Base-by-base conservation (phyloP, 176 grass and related monocot genomes). In the Cenchrus purpureus region DNA sequence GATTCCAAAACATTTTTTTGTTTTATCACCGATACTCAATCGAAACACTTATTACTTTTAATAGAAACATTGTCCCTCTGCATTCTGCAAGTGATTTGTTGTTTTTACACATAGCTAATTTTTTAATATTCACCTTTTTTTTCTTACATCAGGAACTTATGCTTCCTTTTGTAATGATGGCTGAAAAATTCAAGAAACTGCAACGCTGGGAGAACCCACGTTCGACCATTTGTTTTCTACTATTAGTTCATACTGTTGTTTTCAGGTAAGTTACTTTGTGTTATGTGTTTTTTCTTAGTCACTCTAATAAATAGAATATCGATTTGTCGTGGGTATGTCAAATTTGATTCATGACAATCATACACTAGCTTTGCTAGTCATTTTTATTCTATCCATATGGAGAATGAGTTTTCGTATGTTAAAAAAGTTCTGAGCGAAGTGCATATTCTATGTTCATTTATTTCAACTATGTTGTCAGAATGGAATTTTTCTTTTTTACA, bases 191-290 rank as follows among this genome's bases (percentile, higher is more conserved):
- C 70, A 83, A 98, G 32, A 94, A 95, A 86, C 91, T 98, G 52
- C 81, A 87, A 50, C 84, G 88, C 70, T 98, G 97, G 97, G 93
- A 95, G 78, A 91, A 94, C 20, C 93, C 93, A 52, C 84, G 85
- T 68, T 86, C 88, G 56, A 95, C 97, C 15, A 32, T 87, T 80
- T 90, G 85, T 89, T 95, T 95, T 88, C 90, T 98, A 70, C 22
- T 94, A 28, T 81, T 98, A 81, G 88, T 68, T 63, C 76, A 95
- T 88, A 95, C 37, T 40, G 37, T 40, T 40, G 37, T 40, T 40
- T 40, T 40, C 37, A 40, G 37, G 37, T 40, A 32, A 32, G 37
- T 40, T 40, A 40, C 37, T 40, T 40, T 40, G 37, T 40, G 37
- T 40, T 40, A 40, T 40, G 37, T 40, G 37, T 40, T 40, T 40